Evolutionary conservation across 495 filamentous ascomycete genomes (phyloP).

Genomic region (Thermothielavioides terrestris): DNA sequence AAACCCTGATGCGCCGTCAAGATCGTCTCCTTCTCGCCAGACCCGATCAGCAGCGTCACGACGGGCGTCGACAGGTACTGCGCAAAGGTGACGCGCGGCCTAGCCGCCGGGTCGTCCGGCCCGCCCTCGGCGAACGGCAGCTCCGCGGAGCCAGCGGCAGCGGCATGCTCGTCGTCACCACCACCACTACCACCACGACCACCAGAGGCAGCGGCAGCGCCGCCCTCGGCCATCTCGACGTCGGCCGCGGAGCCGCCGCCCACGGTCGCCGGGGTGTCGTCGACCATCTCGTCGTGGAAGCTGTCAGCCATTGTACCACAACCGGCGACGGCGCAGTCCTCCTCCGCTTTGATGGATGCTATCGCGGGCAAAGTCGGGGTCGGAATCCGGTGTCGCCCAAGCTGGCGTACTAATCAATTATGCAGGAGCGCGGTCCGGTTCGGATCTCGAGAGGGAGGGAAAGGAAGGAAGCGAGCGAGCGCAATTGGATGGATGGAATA

Average conservation of each 20-base stretch:
- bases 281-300: constrained; percentile 28
- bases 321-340: no score
- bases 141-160: constrained; percentile 13
- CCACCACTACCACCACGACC: no score
- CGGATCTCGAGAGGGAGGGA: no score
- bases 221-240: constrained; percentile 41
- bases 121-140: constrained; percentile 37
- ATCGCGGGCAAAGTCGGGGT: no score
- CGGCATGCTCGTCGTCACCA: no score
- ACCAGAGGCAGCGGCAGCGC: constrained; percentile 17
- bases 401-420: no score
- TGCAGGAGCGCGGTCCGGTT: no score
- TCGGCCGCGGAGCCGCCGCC: constrained; percentile 35
- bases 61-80: constrained; percentile 72
- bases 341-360: no score
- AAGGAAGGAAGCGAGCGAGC: no score
- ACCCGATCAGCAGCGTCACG: constrained; percentile 66
- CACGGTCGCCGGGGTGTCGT: constrained; percentile 23
- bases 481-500: no score
- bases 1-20: constrained; percentile 75
- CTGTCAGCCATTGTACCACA: constrained; percentile 32
- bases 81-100: constrained; percentile 35
- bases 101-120: constrained; percentile 21
- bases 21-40: constrained; percentile 47
- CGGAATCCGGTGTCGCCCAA: no score